Evolutionary conservation across 768 basidiomycete species (phyloP), one percentile per base, ranked within the genome.

Genomic region (Russula abietina): DNA sequence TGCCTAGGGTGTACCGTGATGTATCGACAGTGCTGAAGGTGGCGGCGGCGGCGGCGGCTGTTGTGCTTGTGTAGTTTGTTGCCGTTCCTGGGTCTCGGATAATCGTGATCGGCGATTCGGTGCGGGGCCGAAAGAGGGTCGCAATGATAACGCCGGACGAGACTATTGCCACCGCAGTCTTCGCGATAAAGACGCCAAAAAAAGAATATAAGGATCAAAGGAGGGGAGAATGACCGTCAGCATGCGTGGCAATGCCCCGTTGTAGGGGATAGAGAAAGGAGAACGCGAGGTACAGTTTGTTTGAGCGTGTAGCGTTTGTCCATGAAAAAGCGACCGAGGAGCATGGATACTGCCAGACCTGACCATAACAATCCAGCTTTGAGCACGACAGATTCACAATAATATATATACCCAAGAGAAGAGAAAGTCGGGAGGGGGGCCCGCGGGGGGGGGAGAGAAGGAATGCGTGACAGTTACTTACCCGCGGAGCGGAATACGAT

Each of bases 401-500:
- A 14, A 19, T 30, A 12, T 12, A 4, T n/a, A n/a, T 10, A 22
- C n/a, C 9, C n/a, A 45, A n/a, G n/a, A 22, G 4, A n/a, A 11
- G 41, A 43, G 6, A n/a, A 36, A 33, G 48, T 26, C 22, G 22
- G 32, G 8, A 24, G 17, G 19, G 17, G 1, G 3, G 30, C 28
- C 28, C 28, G 22, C 6, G 10, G 24, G 0, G 26, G 4, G 48
- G 17, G 28, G 24, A 19, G 24, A 26, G 10, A 10, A 6, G 9
- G 41, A 14, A 26, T n/a, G 38, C 1, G n/a, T 4, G 41, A 38
- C 11, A 48, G 3, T 59, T 57, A 86, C 91, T 59, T 57, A 86
- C 91, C 90, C 45, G 88, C 90, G 55, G 89, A 91, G 41, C 92
- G 83, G 72, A 93, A 91, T 30, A 94, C 85, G 67, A 94, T 93